Evolutionary conservation across 495 filamentous ascomycete species (phyloP), one percentile per base, ranked within the genome.

Genomic region (Penicillium coffeae): DNA sequence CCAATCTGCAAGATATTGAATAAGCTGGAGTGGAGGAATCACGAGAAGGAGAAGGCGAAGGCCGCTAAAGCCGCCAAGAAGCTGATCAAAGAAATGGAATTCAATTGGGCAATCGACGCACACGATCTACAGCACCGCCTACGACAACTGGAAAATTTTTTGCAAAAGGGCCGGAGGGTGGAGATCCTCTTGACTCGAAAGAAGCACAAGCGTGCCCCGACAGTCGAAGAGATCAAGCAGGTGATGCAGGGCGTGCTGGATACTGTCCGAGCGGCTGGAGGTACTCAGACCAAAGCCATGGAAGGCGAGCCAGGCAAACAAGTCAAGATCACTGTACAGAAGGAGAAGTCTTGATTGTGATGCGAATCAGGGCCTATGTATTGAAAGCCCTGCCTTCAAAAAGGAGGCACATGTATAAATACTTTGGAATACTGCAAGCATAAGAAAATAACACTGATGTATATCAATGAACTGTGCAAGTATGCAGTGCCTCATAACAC

Each of bases 51-150:
- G n/a, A 69, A 63, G 47, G 65, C 62, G 14, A 75, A 75, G 38
- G 59, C 63, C 5, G 62, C 65, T 0, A 68, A 70, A 33, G 53
- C 55, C 9, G n/a, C 51, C 12, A 70, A 65, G 38, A 43, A 32
- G 9, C 38, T 56, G 10, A 51, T 62, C 5, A 94, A 95, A 72
- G 81, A 86, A 59, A 59, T 95, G 13, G 90, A 95, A 70, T 19
- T 95, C 51, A 89, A 89, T 65, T 95, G 90, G 90, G 81, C 85
- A 20, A 90, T 92, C 52, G 82, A 81, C 45, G 52, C 61, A 8
- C 72, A 87, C 63, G 87, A 91, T 65, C 66, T 90, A 19, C 54
- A 55, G 3, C 82, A 87, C 59, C 76, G 80, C 39, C 45, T 86
- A 55, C 71, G 73, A 37, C 75, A 80, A 64, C 52, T 90, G 60